These are phyloP conservation scores for Tarenaya hassleriana DNA, from an alignment of 345 rosid species.

Conservation along the genomic window DNA sequence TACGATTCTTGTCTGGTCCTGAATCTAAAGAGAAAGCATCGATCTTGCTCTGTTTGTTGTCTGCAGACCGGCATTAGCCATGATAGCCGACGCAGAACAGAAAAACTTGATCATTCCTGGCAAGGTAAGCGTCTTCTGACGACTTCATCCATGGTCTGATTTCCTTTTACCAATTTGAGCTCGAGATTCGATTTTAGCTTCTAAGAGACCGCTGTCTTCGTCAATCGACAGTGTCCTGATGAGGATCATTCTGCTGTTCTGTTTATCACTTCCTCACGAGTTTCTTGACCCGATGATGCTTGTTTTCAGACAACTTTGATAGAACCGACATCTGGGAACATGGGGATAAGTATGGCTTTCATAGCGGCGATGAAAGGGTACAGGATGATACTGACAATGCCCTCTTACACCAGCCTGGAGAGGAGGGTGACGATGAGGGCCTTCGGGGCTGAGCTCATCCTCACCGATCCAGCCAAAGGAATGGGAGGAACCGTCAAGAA, in stretches of 20 bases:
- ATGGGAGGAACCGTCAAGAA: constrained; percentile 97
- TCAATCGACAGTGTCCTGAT: no score
- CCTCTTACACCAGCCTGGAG: constrained; percentile 94
- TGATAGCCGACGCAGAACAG: constrained; percentile 76
- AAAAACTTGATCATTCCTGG: constrained; percentile 68
- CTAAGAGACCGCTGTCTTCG: no score
- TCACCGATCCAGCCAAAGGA: constrained; percentile 92
- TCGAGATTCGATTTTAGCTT: not conserved
- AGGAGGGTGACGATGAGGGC: constrained; percentile 95
- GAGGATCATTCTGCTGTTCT: no score
- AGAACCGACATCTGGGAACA: constrained; percentile 96
- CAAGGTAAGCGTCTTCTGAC: constrained; percentile 38
- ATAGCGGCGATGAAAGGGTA: constrained; percentile 92
- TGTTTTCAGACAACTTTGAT: constrained; percentile 62
- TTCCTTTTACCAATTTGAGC: not conserved
- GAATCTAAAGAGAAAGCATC: not conserved
- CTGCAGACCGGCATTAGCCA: constrained; percentile 77
- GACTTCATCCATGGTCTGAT: not conserved
- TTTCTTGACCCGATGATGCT: not conserved
- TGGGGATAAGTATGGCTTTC: constrained; percentile 96
- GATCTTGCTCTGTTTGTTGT: constrained; percentile 14
- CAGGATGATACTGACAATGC: constrained; percentile 87
- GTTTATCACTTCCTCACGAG: no score
- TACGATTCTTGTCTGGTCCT: not conserved
- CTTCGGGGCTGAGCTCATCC: constrained; percentile 85